Evolutionary conservation across 345 rosid genomes (phyloP), one percentile per base, ranked within the genome.

Genomic region (Dipteronia dyeriana): DNA sequence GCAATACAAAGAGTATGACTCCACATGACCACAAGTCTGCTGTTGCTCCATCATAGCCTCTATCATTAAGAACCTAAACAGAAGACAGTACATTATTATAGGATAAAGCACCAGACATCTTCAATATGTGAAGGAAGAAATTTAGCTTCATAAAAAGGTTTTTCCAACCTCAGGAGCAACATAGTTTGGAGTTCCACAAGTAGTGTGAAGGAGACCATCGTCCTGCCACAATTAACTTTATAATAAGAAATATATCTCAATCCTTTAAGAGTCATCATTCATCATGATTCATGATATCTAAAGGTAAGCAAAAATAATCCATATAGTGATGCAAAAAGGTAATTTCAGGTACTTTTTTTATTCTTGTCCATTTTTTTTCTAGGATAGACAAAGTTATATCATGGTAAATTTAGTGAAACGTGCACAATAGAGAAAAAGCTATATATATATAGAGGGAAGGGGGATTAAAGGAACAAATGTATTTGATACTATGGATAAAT

Each of bases 1-100:
- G 95, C 87, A 96, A 80, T 47, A 96, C 97, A 90, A 91, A 96
- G 77, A 96, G 98, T 79, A 96, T 87, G 75, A 96, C 99, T 76
- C 98, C 99, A 73, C 99, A 94, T 41, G 99, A 96, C 98, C 99
- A 96, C 85, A 96, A 70, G 76, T 96, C 99, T 7, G 99, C 99
- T 1, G 95, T 94, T 72, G 98, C 92, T 63, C 99, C 99, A 77
- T 96, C 98, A 6, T 96, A 96, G 75, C 99, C 98, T 88, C 90
- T 82, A 76, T 94, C 99, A 77, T 92, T 89, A 43, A 96, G 95
- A 80, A 96, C 99, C 99, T 96, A 87, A 81, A 80, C 47, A 76
- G 62, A 71, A 74, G 22, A 69, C 16, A 78, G 62, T 22, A 56
- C 17, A 11, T 38, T 23, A 80, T 7, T 74, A 34, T 14, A 68